Conservation (phyloP, 2,329 filamentous ascomycete species). For the Calonectria fujianensis region DNA sequence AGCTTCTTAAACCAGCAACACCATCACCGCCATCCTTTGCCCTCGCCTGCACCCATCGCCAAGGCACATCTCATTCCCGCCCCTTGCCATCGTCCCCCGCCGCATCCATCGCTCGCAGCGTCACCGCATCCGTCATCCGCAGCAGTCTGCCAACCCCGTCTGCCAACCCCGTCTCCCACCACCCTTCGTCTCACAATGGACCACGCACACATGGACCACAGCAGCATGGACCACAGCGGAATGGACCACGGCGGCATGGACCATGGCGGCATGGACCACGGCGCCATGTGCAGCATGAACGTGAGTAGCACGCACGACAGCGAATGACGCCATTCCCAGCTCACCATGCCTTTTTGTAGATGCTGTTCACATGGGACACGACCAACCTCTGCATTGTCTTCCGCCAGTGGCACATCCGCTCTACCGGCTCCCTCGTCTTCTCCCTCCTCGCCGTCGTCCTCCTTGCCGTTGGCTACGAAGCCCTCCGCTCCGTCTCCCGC, state of each 20-base stretch:
- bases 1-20: constrained; percentile 31
- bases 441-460: constrained; percentile 89
- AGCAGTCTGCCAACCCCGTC: background rate
- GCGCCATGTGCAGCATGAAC: constrained; percentile 90
- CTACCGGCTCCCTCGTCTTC: constrained; percentile 83
- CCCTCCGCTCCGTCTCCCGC: constrained; percentile 84
- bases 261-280: constrained; percentile 72
- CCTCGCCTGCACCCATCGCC: background rate
- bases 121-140: background rate
- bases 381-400: constrained; percentile 97
- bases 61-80: background rate
- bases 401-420: constrained; percentile 89
- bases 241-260: constrained; percentile 67
- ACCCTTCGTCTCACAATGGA: constrained; percentile 60
- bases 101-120: background rate
- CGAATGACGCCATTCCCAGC: constrained; percentile 12
- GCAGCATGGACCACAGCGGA: constrained; percentile 64
- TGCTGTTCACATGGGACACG: constrained; percentile 98
- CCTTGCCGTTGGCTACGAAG: constrained; percentile 94
- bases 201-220: constrained; percentile 66
- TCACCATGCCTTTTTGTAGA: constrained; percentile 70
- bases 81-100: background rate
- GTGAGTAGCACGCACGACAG: constrained; percentile 69
- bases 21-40: background rate
- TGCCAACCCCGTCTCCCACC: constrained; percentile 1